Conservation (phyloP, 257 asterid genomes). For the Solanum ahanhuiri region DNA sequence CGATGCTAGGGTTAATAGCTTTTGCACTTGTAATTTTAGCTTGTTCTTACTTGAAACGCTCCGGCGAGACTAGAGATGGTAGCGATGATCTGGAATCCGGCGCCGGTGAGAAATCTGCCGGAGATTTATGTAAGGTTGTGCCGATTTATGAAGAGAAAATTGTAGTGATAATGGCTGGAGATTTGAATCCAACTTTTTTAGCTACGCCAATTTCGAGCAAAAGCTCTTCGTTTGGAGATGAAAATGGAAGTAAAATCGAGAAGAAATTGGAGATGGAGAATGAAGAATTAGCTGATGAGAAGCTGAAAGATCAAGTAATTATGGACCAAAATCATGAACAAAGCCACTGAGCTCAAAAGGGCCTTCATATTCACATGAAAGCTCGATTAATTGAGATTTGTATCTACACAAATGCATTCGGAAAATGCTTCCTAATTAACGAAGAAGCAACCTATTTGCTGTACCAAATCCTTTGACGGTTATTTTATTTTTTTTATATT, state of each 20-base stretch:
- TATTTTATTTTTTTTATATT: too few relatives aligned
- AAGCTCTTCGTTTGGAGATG: neutral
- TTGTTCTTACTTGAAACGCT: conserved; percentile 66
- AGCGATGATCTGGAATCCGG: conserved; percentile 34
- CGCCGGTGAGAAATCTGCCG: conserved; percentile 19
- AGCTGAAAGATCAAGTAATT: neutral
- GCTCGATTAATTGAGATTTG: too few relatives aligned
- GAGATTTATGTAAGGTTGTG: conserved; percentile 4
- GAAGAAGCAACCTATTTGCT: accelerated
- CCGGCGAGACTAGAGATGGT: neutral
- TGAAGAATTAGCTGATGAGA: neutral
- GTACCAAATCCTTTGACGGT: accelerated
- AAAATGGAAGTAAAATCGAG: neutral
- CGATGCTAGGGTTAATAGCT: conserved; percentile 82
- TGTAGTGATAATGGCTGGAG: conserved; percentile 86
- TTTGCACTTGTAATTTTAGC: conserved; percentile 69
- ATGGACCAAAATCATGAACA: neutral
- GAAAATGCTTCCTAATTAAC: too few relatives aligned
- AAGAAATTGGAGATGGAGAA: neutral
- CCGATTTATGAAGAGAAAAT: conserved; percentile 57
- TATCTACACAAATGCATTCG: accelerated
- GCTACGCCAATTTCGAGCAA: conserved; percentile 70
- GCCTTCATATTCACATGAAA: accelerated
- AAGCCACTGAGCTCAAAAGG: neutral
- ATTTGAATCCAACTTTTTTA: conserved; percentile 62